phyloP scores from a whole-genome alignment of 768 basidiomycete genomes.

The Paxillus rubicundulus region DNA sequence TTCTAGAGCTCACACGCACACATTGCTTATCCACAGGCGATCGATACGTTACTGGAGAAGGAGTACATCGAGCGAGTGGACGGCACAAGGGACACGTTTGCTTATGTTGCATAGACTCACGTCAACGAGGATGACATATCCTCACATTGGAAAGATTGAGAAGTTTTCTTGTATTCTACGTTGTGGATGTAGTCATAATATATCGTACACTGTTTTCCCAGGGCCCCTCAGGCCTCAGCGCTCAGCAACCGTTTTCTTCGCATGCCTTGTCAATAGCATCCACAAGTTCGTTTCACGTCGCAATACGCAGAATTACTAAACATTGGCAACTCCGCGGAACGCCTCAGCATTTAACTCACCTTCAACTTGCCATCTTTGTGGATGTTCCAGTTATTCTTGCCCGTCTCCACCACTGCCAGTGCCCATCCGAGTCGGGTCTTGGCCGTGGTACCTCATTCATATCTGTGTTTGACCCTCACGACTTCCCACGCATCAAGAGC shows the following conservation, averaged over 20 bases:
- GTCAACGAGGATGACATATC: slow-evolving; percentile 6
- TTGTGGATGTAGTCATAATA: slow-evolving; percentile 18
- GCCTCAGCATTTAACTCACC: background rate
- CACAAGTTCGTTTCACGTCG: no score
- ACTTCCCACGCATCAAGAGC: slow-evolving; percentile 23
- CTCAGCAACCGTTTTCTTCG: no score
- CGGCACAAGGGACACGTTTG: slow-evolving; percentile 76
- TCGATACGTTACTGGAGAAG: slow-evolving; percentile 90
- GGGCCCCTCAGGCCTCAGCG: no score
- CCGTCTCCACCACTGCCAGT: background rate
- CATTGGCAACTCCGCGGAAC: no score
- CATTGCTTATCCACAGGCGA: slow-evolving; percentile 52
- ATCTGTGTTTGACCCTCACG: no score
- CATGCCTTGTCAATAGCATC: no score
- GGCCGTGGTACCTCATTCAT: no score
- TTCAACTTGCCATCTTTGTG: background rate
- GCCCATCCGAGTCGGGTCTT: background rate
- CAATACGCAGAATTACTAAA: no score
- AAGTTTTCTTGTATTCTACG: slow-evolving; percentile 10
- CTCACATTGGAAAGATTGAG: slow-evolving; percentile 3
- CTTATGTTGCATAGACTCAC: slow-evolving; percentile 34
- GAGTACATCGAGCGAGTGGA: slow-evolving; percentile 97
- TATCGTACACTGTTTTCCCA: slow-evolving; percentile 9
- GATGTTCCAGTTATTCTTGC: background rate
- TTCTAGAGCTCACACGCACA: background rate